These are phyloP conservation scores for Arctostaphylos glauca DNA, from an alignment of 148 eudicot genomes.

Conservation along the genomic window DNA sequence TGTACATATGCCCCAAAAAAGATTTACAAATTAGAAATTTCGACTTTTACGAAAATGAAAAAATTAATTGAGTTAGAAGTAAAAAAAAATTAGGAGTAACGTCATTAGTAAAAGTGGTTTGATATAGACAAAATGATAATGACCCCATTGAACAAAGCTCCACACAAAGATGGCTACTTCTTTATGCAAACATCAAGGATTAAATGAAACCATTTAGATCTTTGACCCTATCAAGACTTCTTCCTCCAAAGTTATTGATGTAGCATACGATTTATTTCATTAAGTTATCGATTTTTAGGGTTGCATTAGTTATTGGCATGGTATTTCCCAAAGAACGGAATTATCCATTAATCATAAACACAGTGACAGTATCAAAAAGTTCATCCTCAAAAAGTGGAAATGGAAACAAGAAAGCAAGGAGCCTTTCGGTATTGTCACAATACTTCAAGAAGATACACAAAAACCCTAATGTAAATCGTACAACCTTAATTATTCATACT, in stretches of 20 bases:
- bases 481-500: slow-evolving; percentile 11
- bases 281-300: not conserved
- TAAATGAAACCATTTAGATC: not conserved
- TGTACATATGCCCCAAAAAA: not conserved
- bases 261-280: too few relatives aligned
- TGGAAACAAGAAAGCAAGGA: not conserved
- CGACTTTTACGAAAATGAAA: not conserved
- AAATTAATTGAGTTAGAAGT: not conserved
- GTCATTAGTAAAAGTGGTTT: not conserved
- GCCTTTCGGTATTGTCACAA: not conserved
- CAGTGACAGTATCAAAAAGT: not conserved
- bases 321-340: not conserved
- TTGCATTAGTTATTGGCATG: not conserved
- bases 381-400: not conserved
- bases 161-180: not conserved
- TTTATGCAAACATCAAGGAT: not conserved
- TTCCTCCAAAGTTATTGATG: not conserved
- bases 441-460: not conserved
- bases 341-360: not conserved
- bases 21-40: not conserved
- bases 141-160: not conserved
- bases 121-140: not conserved
- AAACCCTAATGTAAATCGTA: slow-evolving; percentile 14
- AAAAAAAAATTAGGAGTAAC: not conserved
- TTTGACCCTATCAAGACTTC: not conserved